Evolutionary conservation across 345 rosid genomes (phyloP).

Genomic region (Pelargonium nanum): DNA sequence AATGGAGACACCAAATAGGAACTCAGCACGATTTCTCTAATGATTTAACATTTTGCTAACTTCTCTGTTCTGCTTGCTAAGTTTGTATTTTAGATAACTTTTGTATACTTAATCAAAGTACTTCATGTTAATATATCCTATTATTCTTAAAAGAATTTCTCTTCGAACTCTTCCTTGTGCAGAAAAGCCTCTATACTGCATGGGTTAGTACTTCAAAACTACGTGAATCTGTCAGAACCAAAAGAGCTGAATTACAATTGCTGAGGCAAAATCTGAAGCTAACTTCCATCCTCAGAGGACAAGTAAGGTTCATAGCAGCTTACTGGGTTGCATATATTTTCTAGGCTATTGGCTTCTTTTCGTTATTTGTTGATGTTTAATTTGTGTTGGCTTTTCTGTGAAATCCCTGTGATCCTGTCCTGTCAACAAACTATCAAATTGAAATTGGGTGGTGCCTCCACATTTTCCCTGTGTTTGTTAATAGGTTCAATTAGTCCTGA

Average conservation of each 20-base stretch:
- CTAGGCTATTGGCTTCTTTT: background rate
- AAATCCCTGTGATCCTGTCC: background rate
- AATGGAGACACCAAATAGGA: too few relatives aligned
- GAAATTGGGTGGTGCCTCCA: background rate
- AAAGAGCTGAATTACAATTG: conserved; percentile 50
- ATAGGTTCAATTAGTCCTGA: background rate
- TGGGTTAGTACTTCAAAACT: conserved; percentile 44
- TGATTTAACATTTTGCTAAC: background rate
- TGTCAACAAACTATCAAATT: background rate
- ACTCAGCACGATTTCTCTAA: too few relatives aligned
- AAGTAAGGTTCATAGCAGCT: conserved; percentile 34
- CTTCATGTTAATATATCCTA: background rate
- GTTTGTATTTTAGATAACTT: conserved; percentile 7
- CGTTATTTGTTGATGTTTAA: background rate
- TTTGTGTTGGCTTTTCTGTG: background rate
- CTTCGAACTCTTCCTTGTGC: conserved; percentile 18
- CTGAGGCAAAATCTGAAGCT: conserved; percentile 63
- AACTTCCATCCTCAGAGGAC: conserved; percentile 47
- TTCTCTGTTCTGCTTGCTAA: background rate
- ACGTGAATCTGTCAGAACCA: conserved; percentile 59
- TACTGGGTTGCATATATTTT: conserved; percentile 12
- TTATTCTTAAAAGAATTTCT: background rate
- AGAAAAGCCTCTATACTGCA: conserved; percentile 59
- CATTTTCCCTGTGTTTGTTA: background rate
- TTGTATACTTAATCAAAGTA: too few relatives aligned